phyloP scores from a whole-genome alignment of 1,284 basidiomycete genomes.

The Heterobasidion parviporum region DNA sequence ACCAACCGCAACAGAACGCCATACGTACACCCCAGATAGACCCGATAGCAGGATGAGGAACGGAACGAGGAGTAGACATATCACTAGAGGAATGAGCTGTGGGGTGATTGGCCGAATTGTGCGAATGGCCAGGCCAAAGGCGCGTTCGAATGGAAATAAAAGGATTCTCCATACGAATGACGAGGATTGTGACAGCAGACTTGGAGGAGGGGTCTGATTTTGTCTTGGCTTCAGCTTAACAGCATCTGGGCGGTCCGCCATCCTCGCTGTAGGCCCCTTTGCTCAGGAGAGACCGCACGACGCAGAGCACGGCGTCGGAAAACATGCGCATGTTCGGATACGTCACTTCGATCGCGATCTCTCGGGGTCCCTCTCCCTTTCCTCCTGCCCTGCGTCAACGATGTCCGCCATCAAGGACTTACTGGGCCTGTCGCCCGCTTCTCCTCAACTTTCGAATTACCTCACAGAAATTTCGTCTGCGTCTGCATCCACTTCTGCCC shows the following conservation, averaged over 20 bases:
- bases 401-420: neutral
- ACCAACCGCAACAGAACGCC: conserved; percentile 56
- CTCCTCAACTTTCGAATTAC: conserved; percentile 33
- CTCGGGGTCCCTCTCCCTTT: neutral
- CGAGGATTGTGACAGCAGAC: conserved; percentile 1
- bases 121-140: conserved; percentile 15
- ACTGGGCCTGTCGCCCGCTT: conserved; percentile 33
- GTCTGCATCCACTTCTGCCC: conserved; percentile 11
- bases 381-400: neutral
- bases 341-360: neutral
- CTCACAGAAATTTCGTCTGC: conserved; percentile 28
- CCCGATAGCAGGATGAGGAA: conserved; percentile 49
- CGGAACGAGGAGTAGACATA: conserved; percentile 56
- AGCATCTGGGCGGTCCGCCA: neutral
- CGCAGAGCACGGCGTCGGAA: neutral
- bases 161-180: conserved; percentile 13
- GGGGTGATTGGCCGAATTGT: conserved; percentile 41
- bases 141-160: conserved; percentile 16
- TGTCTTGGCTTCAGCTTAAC: neutral
- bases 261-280: neutral
- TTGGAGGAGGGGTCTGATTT: neutral
- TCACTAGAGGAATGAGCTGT: conserved; percentile 50
- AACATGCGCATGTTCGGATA: neutral
- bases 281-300: too few relatives aligned
- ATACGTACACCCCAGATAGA: conserved; percentile 61